A percentile compares a stretch with the other conserved stretches of the same genome.
phyloP scores from a whole-genome alignment of 768 basidiomycete genomes.

The Cyclocybe cylindracea region DNA sequence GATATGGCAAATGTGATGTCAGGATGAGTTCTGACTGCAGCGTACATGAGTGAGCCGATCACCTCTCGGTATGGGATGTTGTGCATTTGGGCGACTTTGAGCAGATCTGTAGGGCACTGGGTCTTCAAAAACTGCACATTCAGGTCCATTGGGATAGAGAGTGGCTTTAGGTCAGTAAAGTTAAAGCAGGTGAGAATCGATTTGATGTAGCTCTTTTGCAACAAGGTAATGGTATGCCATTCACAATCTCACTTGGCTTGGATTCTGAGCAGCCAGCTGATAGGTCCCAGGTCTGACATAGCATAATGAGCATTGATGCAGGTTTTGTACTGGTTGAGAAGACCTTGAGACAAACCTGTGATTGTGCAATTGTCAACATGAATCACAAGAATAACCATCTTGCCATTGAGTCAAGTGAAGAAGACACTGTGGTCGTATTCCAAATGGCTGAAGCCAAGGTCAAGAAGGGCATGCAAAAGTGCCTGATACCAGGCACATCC shows the following conservation, averaged over 20 bases:
- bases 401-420: background rate
- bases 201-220: background rate
- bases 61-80: conserved; percentile 23
- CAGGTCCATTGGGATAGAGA: background rate
- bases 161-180: background rate
- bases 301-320: background rate
- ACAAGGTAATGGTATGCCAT: background rate
- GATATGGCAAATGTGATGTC: conserved; percentile 2
- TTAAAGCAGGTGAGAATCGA: background rate
- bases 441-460: background rate
- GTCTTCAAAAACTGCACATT: background rate
- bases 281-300: background rate
- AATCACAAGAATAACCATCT: conserved; percentile 1
- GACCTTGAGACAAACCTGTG: background rate
- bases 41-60: conserved; percentile 26
- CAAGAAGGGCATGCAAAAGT: background rate
- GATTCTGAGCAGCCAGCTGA: background rate
- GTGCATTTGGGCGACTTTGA: conserved; percentile 16
- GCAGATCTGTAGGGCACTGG: conserved; percentile 14
- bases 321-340: conserved; percentile 16
- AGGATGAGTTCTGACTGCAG: background rate
- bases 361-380: conserved; percentile 7
- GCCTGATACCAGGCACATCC: conserved; percentile 3
- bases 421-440: conserved; percentile 5
- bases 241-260: background rate